Conservation (phyloP, 306 rosid genomes). For the Malus sylvestris region DNA sequence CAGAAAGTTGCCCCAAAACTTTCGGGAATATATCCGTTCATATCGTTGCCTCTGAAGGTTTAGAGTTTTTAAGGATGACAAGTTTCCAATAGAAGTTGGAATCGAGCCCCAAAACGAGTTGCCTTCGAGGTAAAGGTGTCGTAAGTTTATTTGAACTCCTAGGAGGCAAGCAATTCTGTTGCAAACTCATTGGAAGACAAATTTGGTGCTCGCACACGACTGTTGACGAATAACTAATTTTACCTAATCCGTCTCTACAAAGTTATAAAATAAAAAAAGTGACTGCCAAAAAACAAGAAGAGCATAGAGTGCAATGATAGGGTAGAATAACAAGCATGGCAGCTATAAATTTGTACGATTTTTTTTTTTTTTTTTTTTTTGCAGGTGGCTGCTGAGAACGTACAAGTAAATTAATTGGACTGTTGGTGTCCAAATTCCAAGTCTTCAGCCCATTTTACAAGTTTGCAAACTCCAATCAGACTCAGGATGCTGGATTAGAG, state of each 20-base stretch:
- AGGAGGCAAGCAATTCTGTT: conserved; percentile 17
- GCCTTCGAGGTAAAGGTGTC: neutral
- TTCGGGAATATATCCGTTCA: neutral
- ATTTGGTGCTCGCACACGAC: too few species aligned
- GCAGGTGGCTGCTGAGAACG: neutral
- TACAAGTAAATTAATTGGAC: neutral
- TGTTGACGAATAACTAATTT: too few species aligned
- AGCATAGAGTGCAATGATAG: neutral
- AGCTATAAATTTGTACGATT: neutral
- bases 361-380: neutral
- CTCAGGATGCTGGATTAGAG: too few species aligned
- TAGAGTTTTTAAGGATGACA: neutral
- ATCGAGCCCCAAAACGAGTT: conserved; percentile 20
- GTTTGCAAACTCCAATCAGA: too few species aligned
- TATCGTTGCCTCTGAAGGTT: fast-evolving
- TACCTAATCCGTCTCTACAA: too few species aligned
- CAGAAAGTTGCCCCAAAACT: neutral
- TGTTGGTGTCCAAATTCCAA: neutral
- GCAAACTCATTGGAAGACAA: neutral
- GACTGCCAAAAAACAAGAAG: neutral
- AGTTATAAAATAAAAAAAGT: too few species aligned
- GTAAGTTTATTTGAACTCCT: neutral
- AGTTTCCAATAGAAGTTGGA: conserved; percentile 22
- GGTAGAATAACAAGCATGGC: neutral
- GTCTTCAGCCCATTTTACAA: neutral